These are phyloP conservation scores for Boechera retrofracta DNA, from an alignment of 345 rosid species.

Conservation along the genomic window DNA sequence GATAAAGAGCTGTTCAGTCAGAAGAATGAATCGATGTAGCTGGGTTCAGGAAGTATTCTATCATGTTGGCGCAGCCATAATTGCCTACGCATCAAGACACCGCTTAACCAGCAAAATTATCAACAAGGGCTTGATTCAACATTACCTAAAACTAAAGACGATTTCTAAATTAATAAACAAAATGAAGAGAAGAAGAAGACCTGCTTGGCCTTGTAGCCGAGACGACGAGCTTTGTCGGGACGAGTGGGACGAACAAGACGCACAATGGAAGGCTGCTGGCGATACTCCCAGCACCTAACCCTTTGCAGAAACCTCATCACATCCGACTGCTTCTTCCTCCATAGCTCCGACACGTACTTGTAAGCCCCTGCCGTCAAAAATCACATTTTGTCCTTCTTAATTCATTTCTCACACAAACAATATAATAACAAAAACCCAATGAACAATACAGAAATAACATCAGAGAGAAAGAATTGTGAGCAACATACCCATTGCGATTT, in stretches of 20 bases:
- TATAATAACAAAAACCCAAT: neutral
- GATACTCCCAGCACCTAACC: constrained; percentile 99
- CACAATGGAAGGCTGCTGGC: constrained; percentile 95
- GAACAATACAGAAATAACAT: neutral
- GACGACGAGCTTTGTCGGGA: constrained; percentile 94
- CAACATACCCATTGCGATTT: constrained; percentile 40
- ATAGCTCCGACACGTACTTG: constrained; percentile 96
- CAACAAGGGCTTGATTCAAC: neutral
- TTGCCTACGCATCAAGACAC: constrained; percentile 40
- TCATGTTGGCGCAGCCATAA: constrained; percentile 24
- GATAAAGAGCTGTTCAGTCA: constrained; percentile 39
- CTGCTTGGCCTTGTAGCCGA: constrained; percentile 99
- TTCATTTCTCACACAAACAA: neutral
- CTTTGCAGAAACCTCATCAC: constrained; percentile 98
- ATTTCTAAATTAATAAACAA: neutral
- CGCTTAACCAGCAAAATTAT: constrained; percentile 41
- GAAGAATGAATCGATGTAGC: constrained; percentile 39
- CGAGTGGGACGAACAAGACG: constrained; percentile 92
- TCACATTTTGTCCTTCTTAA: neutral
- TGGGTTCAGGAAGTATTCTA: constrained; percentile 47
- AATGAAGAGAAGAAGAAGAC: constrained; percentile 38
- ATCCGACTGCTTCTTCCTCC: constrained; percentile 99
- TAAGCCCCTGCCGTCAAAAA: constrained; percentile 66
- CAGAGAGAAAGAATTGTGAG: neutral
- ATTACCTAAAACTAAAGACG: neutral